phyloP scores from a whole-genome alignment of 2,329 filamentous ascomycete species.

The Colletotrichum lini region DNA sequence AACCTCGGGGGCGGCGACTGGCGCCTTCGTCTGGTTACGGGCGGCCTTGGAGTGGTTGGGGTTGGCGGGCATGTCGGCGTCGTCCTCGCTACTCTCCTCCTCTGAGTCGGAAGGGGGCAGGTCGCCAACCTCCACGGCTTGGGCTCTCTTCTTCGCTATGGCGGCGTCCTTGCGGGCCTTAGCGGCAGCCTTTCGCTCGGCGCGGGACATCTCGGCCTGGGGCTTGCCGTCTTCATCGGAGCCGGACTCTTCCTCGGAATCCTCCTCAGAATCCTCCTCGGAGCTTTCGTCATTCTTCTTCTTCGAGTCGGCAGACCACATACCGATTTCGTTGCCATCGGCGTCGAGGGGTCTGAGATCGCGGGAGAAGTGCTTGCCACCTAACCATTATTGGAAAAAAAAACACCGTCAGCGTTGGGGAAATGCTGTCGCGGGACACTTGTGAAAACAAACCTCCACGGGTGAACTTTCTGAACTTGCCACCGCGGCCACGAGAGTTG shows the following conservation, averaged over 20 bases:
- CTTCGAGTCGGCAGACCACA: constrained; percentile 80
- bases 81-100: constrained; percentile 70
- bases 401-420: constrained; percentile 37
- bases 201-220: constrained; percentile 75
- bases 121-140: constrained; percentile 85
- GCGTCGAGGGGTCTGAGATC: constrained; percentile 90
- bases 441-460: constrained; percentile 79
- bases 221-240: constrained; percentile 66
- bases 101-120: constrained; percentile 81
- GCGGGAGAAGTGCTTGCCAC: constrained; percentile 95
- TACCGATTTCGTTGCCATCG: constrained; percentile 89
- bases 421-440: constrained; percentile 8
- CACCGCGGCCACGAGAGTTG: constrained; percentile 82
- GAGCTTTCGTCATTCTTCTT: constrained; percentile 64
- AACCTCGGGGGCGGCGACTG: constrained; percentile 53
- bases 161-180: constrained; percentile 94
- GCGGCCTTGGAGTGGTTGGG: constrained; percentile 90
- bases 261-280: constrained; percentile 67
- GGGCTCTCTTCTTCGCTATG: constrained; percentile 80
- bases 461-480: constrained; percentile 95
- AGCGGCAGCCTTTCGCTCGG: constrained; percentile 88
- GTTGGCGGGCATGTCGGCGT: constrained; percentile 81
- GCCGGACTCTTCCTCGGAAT: constrained; percentile 62
- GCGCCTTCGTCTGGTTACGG: constrained; percentile 68
- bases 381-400: constrained; percentile 59